Conservation (phyloP, 1,139 yeast genomes). For the Tardiomyces depauwii region DNA sequence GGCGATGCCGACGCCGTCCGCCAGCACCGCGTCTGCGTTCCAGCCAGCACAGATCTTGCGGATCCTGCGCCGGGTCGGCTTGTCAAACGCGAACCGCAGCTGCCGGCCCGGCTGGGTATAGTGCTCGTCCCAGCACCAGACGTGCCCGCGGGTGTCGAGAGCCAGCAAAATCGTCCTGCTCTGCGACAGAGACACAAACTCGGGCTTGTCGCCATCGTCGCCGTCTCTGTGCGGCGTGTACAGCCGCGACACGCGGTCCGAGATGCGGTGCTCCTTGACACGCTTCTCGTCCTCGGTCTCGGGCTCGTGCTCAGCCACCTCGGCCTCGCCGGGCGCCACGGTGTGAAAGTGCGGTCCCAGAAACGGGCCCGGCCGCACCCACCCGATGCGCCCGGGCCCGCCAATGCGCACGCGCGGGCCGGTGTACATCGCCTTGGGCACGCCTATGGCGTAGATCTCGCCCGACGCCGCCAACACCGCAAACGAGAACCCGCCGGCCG, state of each 20-base stretch:
- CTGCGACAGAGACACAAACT: background rate
- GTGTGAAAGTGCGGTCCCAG: too few relatives aligned
- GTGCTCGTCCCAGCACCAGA: slow-evolving; percentile 53
- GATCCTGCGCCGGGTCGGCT: slow-evolving; percentile 22
- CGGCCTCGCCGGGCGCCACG: too few relatives aligned
- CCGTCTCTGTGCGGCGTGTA: background rate
- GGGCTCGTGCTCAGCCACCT: background rate
- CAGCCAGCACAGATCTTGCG: slow-evolving; percentile 57
- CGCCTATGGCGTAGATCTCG: slow-evolving; percentile 16
- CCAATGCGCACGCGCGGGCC: background rate
- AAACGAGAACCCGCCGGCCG: slow-evolving; percentile 62
- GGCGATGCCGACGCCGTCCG: slow-evolving; percentile 43
- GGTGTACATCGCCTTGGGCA: slow-evolving; percentile 2
- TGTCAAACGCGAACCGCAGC: slow-evolving; percentile 29
- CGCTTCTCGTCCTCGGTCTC: background rate
- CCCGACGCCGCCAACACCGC: slow-evolving; percentile 33
- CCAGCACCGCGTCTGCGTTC: slow-evolving; percentile 45
- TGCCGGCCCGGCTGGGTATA: slow-evolving; percentile 32
- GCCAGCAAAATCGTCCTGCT: slow-evolving; percentile 29
- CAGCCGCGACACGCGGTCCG: background rate
- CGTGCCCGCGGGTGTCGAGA: slow-evolving; percentile 37
- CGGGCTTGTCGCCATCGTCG: background rate
- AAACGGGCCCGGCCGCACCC: background rate
- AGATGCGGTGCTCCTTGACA: background rate
- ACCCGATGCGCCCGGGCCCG: background rate